Evolutionary conservation across 2,329 filamentous ascomycete genomes (phyloP), one percentile per base, ranked within the genome.

Genomic region (Aspergillus floridensis): DNA sequence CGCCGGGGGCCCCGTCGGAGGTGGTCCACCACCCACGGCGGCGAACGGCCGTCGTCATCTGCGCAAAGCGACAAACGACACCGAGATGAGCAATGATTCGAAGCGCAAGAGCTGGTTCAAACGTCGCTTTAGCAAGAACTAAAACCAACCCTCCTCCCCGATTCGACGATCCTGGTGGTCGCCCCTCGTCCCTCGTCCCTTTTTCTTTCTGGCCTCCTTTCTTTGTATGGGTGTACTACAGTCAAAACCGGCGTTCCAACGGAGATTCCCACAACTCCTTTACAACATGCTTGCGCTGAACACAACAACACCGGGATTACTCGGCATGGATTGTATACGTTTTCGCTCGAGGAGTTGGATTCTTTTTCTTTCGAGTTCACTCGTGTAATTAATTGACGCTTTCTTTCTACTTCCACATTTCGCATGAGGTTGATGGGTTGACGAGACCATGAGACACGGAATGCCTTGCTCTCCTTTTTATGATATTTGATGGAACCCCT

Each of bases 71-170:
- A 58, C 63, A 50, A 66, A 68, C 49, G 53, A 60, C 14, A 63
- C 65, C 41, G 55, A 67, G 32, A 50, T 59, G 48, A 61, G 61
- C 57, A 89, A 92, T 47, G 62, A 66, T 22, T 63, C 64, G 61
- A 96, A 96, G 82, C 84, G 90, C 65, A 93, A 92, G 83, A 95
- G 92, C 73, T 96, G 93, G 92, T 88, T 98, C 69, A 86, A 90
- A 71, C 86, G 87, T 68, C 84, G 88, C 57, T 95, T 96, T 75
- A 95, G 92, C 82, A 76, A 80, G 57, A 66, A 67, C 50, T 74
- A 67, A 51, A 51, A 67, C 48, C 73, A 67, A 47, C 24, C 26
- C 35, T 48, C 22, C 38, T 26, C 41, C 50, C 22, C 38, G 10
- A 49, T 29, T 51, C 12, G 22, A 44, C 38, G 38, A 44, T 49